Conservation (phyloP, 2,329 filamentous ascomycete genomes). For the Xylaria sp. region DNA sequence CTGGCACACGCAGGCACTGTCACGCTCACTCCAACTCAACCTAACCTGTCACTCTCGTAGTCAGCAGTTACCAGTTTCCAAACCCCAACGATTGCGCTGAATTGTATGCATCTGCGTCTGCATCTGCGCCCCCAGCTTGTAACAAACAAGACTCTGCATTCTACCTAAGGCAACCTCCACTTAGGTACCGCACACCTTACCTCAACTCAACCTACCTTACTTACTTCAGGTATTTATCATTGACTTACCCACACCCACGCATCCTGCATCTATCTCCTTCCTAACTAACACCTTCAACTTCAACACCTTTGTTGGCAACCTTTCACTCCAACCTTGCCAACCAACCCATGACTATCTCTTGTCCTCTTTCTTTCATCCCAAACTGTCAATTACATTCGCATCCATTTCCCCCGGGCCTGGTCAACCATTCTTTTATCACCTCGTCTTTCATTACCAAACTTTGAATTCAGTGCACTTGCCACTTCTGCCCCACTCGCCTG, state of each 20-base stretch:
- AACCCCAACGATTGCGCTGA: conserved; percentile 16
- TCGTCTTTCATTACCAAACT: conserved; percentile 8
- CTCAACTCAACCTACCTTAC: neutral
- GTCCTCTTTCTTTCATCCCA: conserved; percentile 19
- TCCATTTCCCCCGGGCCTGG: neutral
- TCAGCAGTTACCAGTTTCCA: conserved; percentile 10
- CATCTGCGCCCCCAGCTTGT: neutral
- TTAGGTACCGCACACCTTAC: neutral
- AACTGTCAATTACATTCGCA: neutral
- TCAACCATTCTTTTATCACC: conserved; percentile 6
- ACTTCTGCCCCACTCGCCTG: conserved; percentile 4
- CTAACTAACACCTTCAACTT: neutral
- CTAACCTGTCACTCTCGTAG: neutral
- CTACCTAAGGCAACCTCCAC: conserved; percentile 11
- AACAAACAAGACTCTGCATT: neutral
- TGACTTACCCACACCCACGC: neutral
- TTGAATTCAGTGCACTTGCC: neutral
- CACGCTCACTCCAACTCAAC: conserved; percentile 20
- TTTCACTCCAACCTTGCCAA: conserved; percentile 3
- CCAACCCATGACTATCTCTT: neutral
- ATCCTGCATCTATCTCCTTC: neutral
- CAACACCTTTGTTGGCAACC: conserved; percentile 24
- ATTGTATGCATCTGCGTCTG: conserved; percentile 10
- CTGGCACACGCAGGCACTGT: neutral
- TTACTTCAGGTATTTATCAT: neutral